Base-by-base conservation (phyloP, 176 grass and related monocot species). In the Oryza punctata region DNA sequence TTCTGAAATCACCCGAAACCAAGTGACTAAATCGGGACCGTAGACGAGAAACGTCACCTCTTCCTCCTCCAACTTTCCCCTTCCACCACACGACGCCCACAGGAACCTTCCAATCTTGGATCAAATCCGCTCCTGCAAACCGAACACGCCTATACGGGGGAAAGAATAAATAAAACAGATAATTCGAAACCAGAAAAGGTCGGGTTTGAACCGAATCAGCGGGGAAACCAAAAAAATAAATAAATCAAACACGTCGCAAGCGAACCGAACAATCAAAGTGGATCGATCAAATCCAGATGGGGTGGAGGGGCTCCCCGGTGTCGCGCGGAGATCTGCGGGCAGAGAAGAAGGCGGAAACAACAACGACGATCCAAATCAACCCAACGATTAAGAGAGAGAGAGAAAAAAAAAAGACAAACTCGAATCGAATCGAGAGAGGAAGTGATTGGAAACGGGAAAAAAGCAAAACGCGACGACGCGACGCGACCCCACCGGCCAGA, bases 21-120 rank as follows among this genome's bases (percentile, higher is more conserved):
- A 67, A n/a, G 46, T 86, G 79, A 69, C 35, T 23, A 44, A 73
- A 86, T 73, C 44, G 82, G 4, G 33, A 77, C 26, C 23, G 2
- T 6, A 19, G 21, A 73, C 67, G 28, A 66, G 73, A 63, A 5
- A 90, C 78, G 35, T 82, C 78, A 90, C 88, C 79, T 90, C 78
- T 90, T 72, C 45, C 2, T 78, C 72, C 0, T n/a, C n/a, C n/a
- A n/a, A 11, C 32, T 32, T 32, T 12, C 10, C 45, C 67, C 23
- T 44, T 45, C 35, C 2, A 12, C 12, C 18, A 67, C 57, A 54
- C 1, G 61, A 41, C 12, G 28, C 61, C 61, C 61, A 43, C 11
- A n/a, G 4, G 19, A 54, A 21, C 46, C 8, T 44, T 44, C 61
- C 41, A 9, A 57, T 59, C 1, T 46, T n/a, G n/a, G 41, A 45